These are phyloP conservation scores for Macadamia tetraphylla DNA, from an alignment of 164 flowering plant genomes.

Conservation along the genomic window DNA sequence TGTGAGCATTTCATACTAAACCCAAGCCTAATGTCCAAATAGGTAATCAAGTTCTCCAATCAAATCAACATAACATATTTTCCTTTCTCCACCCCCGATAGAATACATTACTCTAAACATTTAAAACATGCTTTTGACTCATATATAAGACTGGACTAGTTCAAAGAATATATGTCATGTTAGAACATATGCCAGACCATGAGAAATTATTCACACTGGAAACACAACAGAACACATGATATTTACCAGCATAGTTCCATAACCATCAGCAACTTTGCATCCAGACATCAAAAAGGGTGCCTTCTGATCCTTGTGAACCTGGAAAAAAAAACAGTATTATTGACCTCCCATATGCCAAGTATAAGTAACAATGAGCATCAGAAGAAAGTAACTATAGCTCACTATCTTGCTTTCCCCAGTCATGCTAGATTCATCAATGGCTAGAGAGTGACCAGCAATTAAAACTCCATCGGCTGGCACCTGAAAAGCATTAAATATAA, in stretches of 20 bases:
- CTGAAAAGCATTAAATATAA: slow-evolving; percentile 22
- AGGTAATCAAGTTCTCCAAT: too few species aligned
- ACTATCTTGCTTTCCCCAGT: slow-evolving; percentile 99
- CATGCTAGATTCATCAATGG: slow-evolving; percentile 99
- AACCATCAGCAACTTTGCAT: slow-evolving; percentile 97
- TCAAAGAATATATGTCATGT: not conserved
- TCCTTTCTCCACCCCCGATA: too few species aligned
- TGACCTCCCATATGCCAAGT: not conserved
- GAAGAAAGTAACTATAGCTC: slow-evolving; percentile 13
- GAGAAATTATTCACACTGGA: not conserved
- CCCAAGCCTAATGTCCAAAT: too few species aligned
- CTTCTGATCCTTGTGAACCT: slow-evolving; percentile 76
- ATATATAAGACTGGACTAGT: too few species aligned
- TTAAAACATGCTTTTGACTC: too few species aligned
- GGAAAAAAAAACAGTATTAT: slow-evolving; percentile 6
- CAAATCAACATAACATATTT: too few species aligned
- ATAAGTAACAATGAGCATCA: not conserved
- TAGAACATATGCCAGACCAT: not conserved
- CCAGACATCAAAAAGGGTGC: slow-evolving; percentile 95
- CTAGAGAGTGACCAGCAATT: slow-evolving; percentile 80
- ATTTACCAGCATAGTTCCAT: slow-evolving; percentile 89
- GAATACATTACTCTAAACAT: too few species aligned
- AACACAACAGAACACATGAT: not conserved
- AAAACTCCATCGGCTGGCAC: slow-evolving; percentile 94
- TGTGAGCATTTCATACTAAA: too few species aligned